Base-by-base conservation (phyloP, 768 basidiomycete species). In the Tylopilus rubrobrunneus region DNA sequence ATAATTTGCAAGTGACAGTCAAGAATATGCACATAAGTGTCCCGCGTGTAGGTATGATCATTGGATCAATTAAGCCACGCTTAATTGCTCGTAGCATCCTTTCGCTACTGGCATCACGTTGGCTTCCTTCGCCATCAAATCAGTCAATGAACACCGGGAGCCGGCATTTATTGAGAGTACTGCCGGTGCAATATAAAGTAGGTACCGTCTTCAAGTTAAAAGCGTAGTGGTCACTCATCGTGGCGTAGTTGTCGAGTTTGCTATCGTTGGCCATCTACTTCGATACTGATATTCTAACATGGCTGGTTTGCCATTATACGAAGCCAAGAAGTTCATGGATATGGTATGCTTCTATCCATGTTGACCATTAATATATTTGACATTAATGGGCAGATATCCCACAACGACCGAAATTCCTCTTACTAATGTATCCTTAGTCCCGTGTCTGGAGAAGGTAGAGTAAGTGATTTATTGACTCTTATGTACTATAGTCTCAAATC, bases 341-440 rank as follows among this genome's bases (percentile, higher is more conserved):
- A 84, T 92, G 80, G 92, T 89, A 54, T 61, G 23, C 17, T 34
- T 17, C 44, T 43, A 2, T 27, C 14, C 10, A 19, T 11, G 68
- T 56, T 25, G 36, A 36, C 11, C 8, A 4, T 19, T 49, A 28
- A 25, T 25, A 25, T 48, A 21, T 15, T 45, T 59, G 17, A 65
- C 44, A 21, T 40, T n/a, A 28, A 1, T 39, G 17, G 23, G n/a
- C 45, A 84, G 82, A 83, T 84, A 54, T 74, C 83, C 10, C 75
- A 78, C 43, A 78, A 78, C 33, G 75, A 73, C 14, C 63, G 71
- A 27, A 56, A 63, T 11, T 65, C 65, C 12, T 55, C 61, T 43
- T 97, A 99, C 67, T 97, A 98, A 68, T 98, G 91, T 68, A 87
- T 98, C 52, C 78, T 99, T 23, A 93, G 89, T 67, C 97, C 97